Percentiles rank a stretch among this genome's conserved stretches.
phyloP scores from a whole-genome alignment of 2,329 filamentous ascomycete genomes.

The Phoma sp. region DNA sequence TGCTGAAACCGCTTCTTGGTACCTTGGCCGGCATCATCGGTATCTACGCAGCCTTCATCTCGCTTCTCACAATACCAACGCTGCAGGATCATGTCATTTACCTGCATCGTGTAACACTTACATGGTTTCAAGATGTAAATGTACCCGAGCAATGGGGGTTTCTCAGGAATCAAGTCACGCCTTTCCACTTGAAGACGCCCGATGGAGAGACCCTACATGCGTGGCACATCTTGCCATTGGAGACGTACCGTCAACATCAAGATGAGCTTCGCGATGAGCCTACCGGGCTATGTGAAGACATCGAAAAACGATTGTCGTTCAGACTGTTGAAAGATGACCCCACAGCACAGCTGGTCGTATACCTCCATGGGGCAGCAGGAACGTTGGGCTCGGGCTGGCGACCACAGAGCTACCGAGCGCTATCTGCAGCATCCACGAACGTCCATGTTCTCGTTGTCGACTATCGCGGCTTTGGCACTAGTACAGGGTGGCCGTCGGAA shows the following conservation, averaged over 20 bases:
- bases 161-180: conserved; percentile 57
- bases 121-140: conserved; percentile 61
- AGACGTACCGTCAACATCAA: conserved; percentile 54
- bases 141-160: conserved; percentile 58
- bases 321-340: conserved; percentile 68
- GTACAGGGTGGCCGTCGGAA: conserved; percentile 62
- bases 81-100: conserved; percentile 65
- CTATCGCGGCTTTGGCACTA: conserved; percentile 66
- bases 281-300: conserved; percentile 58
- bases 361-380: conserved; percentile 64
- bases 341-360: conserved; percentile 67
- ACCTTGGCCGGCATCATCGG: conserved; percentile 27
- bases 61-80: conserved; percentile 54
- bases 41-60: conserved; percentile 54
- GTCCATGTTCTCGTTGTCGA: conserved; percentile 67
- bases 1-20: conserved; percentile 32
- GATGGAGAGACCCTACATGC: conserved; percentile 54
- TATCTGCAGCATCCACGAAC: conserved; percentile 58
- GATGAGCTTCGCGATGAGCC: conserved; percentile 50
- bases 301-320: conserved; percentile 66
- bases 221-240: conserved; percentile 59
- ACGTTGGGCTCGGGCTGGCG: conserved; percentile 64
- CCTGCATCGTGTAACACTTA: conserved; percentile 60
- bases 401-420: conserved; percentile 62
- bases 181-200: conserved; percentile 54